Evolutionary conservation across 768 basidiomycete genomes (phyloP).

Genomic region (Pleurotus eryngii): DNA sequence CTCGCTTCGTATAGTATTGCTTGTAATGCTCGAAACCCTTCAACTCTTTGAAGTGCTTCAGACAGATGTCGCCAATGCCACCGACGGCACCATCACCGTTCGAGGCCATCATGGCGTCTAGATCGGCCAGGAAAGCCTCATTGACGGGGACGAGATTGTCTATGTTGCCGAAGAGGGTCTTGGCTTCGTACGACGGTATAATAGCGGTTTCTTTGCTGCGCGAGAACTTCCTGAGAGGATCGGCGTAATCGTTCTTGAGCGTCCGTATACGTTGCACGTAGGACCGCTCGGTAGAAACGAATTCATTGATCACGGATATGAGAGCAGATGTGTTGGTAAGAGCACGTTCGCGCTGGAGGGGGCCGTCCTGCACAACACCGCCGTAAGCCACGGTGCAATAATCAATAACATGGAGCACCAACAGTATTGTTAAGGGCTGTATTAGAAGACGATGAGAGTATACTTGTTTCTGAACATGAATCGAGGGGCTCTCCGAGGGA

Average conservation of each 20-base stretch:
- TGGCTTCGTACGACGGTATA: constrained; percentile 87
- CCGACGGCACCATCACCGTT: constrained; percentile 53
- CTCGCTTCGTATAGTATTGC: constrained; percentile 88
- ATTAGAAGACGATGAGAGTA: constrained; percentile 41
- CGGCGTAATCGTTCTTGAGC: constrained; percentile 86
- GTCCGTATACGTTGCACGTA: constrained; percentile 82
- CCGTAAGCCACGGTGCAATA: too few species aligned
- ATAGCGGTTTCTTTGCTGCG: constrained; percentile 82
- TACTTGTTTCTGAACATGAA: constrained; percentile 44
- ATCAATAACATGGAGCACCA: background rate
- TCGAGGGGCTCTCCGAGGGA: constrained; percentile 70
- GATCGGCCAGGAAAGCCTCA: constrained; percentile 76
- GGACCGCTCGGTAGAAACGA: constrained; percentile 84
- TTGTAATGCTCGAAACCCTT: constrained; percentile 89
- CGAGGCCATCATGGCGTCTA: constrained; percentile 76
- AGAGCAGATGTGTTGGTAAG: constrained; percentile 58
- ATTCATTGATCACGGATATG: constrained; percentile 75
- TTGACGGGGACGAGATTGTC: constrained; percentile 89
- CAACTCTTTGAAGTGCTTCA: constrained; percentile 82
- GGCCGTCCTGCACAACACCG: constrained; percentile 27
- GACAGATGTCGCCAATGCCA: constrained; percentile 79
- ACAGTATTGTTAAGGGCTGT: constrained; percentile 28
- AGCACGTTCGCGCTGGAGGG: constrained; percentile 52
- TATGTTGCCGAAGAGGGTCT: constrained; percentile 90
- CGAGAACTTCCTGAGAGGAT: constrained; percentile 85